Evolutionary conservation across 2,329 filamentous ascomycete genomes (phyloP), one percentile per base, ranked within the genome.

Genomic region (Xylaria sp.): DNA sequence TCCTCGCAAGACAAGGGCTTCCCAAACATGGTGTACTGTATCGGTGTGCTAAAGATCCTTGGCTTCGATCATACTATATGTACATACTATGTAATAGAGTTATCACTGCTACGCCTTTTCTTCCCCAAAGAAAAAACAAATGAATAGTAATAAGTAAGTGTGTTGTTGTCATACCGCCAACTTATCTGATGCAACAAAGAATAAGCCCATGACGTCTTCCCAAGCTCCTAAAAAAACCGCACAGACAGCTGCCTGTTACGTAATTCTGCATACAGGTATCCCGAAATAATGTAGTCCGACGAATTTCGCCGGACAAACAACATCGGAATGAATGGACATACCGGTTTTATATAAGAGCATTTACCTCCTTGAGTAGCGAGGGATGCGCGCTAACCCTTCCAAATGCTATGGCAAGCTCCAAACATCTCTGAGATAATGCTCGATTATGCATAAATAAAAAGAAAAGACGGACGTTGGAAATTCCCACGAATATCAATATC

Each of bases 151-250:
- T 51, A 28, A 28, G 5, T 49, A 28, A 49, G 13, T 49, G 23
- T 49, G 46, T 6, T 7, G 23, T 63, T 58, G 13, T 48, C 46
- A 63, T 26, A 57, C 42, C 10, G 36, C 40, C 31, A 3, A 49
- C 20, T 17, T 49, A 53, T 65, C 20, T n/a, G 42, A 48, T 20
- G 7, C 6, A 26, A 4, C 53, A 36, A 23, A 28, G 10, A 40
- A 40, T 23, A 46, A 31, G 13, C 48, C n/a, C 49, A 67, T 67
- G 65, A 67, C 65, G 65, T 59, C 31, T 67, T 59, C 23, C n/a
- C n/a, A 42, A 28, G 63, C 48, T 60, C 33, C 60, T 38, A 20
- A n/a, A 59, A 59, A 23, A 59, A n/a, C 26, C 6, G 7, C 31
- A 40, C 31, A 20, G n/a, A 15, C 33, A 38, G 15, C 28, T 54